Evolutionary conservation across 179 eudicot genomes (phyloP).

Genomic region (Beta corolliflora): DNA sequence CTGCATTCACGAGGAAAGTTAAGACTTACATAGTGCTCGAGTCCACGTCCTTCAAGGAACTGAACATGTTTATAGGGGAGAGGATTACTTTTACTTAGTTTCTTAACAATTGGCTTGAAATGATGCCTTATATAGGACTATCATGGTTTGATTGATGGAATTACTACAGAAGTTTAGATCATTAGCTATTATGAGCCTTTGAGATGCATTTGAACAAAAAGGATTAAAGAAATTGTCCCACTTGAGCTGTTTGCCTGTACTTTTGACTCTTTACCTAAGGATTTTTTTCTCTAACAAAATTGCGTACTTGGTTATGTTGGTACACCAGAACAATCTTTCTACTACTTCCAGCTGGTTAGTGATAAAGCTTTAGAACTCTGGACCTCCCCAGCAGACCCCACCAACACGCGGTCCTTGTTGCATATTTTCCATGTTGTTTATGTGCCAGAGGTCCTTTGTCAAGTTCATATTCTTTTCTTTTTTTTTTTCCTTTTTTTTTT

Average conservation of each 20-base stretch:
- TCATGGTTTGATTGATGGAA: too few species aligned
- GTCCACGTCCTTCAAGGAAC: too few species aligned
- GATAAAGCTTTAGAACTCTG: not conserved
- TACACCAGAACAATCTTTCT: not conserved
- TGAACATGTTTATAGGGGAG: too few species aligned
- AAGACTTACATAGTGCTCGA: too few species aligned
- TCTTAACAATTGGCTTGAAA: too few species aligned
- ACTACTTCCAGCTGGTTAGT: not conserved
- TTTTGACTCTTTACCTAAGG: not conserved
- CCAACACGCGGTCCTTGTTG: not conserved
- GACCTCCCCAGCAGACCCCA: not conserved
- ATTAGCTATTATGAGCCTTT: not conserved
- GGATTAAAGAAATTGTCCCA: not conserved
- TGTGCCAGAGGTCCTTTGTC: not conserved
- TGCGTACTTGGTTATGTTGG: not conserved
- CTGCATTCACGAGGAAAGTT: too few species aligned
- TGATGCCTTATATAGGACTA: too few species aligned
- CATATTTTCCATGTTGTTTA: not conserved
- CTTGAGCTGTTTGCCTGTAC: constrained; percentile 6
- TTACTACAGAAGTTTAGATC: too few species aligned
- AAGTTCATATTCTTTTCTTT: not conserved
- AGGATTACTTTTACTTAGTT: not conserved
- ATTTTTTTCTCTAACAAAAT: not conserved
- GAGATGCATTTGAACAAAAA: not conserved
- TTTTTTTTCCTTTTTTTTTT: too few species aligned